phyloP scores from a whole-genome alignment of 192 early-diverging fungal species.

The Lobosporangium transversale region DNA sequence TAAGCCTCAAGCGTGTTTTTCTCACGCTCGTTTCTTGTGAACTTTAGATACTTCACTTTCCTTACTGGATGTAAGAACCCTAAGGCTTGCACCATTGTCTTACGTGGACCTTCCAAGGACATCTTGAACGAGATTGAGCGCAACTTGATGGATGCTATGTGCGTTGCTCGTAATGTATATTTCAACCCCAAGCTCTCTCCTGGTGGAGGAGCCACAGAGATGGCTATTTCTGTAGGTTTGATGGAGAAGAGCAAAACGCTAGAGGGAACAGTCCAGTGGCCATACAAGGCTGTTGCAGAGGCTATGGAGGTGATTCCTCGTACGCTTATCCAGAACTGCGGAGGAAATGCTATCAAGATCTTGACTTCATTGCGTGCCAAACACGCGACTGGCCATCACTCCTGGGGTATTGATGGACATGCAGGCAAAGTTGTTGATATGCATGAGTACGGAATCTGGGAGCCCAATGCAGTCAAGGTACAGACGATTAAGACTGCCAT shows the following conservation, averaged over 20 bases:
- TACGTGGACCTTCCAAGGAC: slow-evolving; percentile 98
- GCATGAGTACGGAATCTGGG: slow-evolving; percentile 98
- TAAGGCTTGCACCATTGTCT: slow-evolving; percentile 97
- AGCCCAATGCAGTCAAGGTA: slow-evolving; percentile 98
- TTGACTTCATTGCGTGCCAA: slow-evolving; percentile 94
- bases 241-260: slow-evolving; percentile 90
- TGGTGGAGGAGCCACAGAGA: slow-evolving; percentile 98
- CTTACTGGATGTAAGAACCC: slow-evolving; percentile 94
- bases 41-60: slow-evolving; percentile 88
- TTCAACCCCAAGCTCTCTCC: slow-evolving; percentile 94
- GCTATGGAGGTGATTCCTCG: slow-evolving; percentile 98
- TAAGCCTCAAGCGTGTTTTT: not conserved
- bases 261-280: slow-evolving; percentile 94
- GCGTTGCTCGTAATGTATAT: slow-evolving; percentile 97
- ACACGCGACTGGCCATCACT: slow-evolving; percentile 86
- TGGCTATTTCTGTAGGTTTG: slow-evolving; percentile 92
- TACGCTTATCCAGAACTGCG: slow-evolving; percentile 98
- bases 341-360: slow-evolving; percentile 97
- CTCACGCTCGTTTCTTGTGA: not conserved
- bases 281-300: slow-evolving; percentile 94
- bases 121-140: slow-evolving; percentile 98
- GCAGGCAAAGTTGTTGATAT: slow-evolving; percentile 95
- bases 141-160: slow-evolving; percentile 99
- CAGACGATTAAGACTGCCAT: slow-evolving; percentile 99
- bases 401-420: slow-evolving; percentile 96